Evolutionary conservation across 331 rosid genomes (phyloP).

Genomic region (Dryas integrifolia): DNA sequence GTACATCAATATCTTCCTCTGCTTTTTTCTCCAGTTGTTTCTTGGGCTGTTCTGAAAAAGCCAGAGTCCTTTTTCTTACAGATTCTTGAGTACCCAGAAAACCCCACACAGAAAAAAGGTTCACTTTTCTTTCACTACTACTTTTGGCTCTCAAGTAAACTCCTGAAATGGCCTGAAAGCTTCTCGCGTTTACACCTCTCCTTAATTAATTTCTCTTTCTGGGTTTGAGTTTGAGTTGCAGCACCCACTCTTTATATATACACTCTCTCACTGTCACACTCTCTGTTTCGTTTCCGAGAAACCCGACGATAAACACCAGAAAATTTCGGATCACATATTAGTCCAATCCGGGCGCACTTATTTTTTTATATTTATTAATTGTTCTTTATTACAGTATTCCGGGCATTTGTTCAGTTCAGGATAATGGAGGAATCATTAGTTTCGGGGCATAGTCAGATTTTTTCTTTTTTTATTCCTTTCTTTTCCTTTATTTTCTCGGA

Average conservation of each 20-base stretch:
- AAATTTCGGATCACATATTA: not conserved
- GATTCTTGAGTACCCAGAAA: not conserved
- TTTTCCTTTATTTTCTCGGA: slow-evolving; percentile 21
- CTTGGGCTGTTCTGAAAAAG: not conserved
- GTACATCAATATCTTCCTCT: not conserved
- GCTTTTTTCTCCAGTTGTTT: not conserved
- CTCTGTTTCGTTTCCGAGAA: slow-evolving; percentile 21
- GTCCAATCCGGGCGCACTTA: not conserved
- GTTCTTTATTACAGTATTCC: not conserved
- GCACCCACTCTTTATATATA: not conserved
- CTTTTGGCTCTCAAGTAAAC: not conserved
- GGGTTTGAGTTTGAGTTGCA: not conserved
- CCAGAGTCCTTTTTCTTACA: not conserved
- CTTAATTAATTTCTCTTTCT: not conserved
- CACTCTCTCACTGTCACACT: not conserved
- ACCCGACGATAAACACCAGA: not conserved
- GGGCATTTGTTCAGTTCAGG: not conserved
- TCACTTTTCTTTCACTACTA: not conserved
- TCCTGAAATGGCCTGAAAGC: not conserved
- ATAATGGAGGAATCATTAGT: not conserved
- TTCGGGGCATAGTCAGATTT: not conserved
- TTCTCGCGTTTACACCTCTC: not conserved
- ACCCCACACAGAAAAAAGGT: not conserved
- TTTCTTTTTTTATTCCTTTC: not conserved
- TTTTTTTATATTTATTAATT: not conserved